Percentiles rank a stretch among this genome's conserved stretches.
Evolutionary conservation across 345 rosid genomes (phyloP).

Genomic region (Punica granatum): DNA sequence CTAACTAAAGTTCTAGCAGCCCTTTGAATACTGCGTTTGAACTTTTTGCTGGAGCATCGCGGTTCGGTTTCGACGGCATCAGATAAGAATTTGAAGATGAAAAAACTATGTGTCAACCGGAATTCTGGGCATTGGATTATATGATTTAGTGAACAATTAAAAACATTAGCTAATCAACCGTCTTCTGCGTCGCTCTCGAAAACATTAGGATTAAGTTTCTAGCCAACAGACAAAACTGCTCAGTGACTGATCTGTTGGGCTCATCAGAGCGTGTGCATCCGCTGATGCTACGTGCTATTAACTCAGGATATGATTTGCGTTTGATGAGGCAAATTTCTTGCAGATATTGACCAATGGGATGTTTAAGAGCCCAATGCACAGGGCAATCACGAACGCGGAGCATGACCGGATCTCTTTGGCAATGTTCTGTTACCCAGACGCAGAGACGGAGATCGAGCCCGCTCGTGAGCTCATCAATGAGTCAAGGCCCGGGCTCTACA

Average conservation of each 20-base stretch:
- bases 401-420: slow-evolving; percentile 20
- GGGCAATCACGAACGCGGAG: slow-evolving; percentile 20
- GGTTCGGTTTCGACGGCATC: no score
- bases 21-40: background rate
- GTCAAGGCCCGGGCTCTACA: slow-evolving; percentile 20
- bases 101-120: accelerated
- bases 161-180: background rate
- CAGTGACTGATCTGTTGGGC: no score
- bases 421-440: slow-evolving; percentile 18
- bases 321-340: background rate
- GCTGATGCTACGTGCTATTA: background rate
- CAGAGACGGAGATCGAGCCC: slow-evolving; percentile 13
- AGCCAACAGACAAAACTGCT: no score
- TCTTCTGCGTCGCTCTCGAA: no score
- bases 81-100: no score
- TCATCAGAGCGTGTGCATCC: no score
- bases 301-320: no score
- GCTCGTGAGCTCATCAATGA: slow-evolving; percentile 10
- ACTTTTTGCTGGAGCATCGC: background rate
- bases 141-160: no score
- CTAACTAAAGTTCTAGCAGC: background rate
- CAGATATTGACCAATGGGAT: slow-evolving; percentile 35
- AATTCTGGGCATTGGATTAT: no score
- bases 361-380: slow-evolving; percentile 24
- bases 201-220: no score